Conservation (phyloP, 2,329 filamentous ascomycete species). For the Apiospora saccharicola region DNA sequence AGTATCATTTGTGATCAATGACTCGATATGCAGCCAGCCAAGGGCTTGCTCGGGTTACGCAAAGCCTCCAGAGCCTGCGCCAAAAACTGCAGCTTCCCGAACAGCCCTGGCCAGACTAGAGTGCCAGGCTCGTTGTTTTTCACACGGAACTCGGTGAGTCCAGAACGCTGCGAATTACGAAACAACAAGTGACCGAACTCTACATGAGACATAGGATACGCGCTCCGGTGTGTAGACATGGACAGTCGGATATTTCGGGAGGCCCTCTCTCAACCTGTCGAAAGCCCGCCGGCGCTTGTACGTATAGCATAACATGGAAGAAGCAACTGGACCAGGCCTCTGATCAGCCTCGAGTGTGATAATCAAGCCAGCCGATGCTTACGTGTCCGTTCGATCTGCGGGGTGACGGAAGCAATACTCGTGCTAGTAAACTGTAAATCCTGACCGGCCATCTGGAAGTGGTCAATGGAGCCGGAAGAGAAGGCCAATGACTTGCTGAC, state of each 20-base stretch:
- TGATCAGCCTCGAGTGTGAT: not conserved
- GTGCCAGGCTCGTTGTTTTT: not conserved
- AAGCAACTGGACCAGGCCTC: not conserved
- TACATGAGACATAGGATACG: constrained; percentile 6
- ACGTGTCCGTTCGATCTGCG: constrained; percentile 3
- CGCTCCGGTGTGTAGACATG: not conserved
- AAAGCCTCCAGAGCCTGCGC: constrained; percentile 7
- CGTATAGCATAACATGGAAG: not conserved
- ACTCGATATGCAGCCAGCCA: constrained; percentile 24
- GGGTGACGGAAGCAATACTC: constrained; percentile 5
- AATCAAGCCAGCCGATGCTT: not conserved
- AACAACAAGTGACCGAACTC: not conserved
- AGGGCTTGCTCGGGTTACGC: not conserved
- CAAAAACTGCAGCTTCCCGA: constrained; percentile 23
- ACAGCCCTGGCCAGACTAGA: not conserved
- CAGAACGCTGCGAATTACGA: not conserved
- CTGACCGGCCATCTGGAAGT: constrained; percentile 5
- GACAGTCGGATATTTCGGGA: not conserved
- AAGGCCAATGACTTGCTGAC: constrained; percentile 19
- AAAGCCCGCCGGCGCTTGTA: not conserved
- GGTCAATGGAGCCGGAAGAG: not conserved
- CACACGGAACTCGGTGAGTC: not conserved
- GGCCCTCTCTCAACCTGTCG: not conserved
- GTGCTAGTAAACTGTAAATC: constrained; percentile 17
- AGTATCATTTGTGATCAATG: constrained; percentile 18